These are phyloP conservation scores for Fragaria vesca DNA, from an alignment of 306 rosid species.

Conservation along the genomic window DNA sequence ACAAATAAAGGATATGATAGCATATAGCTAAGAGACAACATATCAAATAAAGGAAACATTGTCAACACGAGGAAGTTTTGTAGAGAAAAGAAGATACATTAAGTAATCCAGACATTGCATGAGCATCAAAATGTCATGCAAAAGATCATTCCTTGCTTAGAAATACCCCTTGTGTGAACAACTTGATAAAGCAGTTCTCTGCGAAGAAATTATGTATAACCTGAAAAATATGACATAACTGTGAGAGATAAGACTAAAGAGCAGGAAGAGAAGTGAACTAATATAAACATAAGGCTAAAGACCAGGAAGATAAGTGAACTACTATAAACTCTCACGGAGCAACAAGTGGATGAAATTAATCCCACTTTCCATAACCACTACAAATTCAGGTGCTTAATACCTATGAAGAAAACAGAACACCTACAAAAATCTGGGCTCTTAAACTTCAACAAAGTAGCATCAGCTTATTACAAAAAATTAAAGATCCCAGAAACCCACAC, in stretches of 20 bases:
- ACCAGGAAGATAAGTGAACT: background rate
- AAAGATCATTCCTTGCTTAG: slow-evolving; percentile 31
- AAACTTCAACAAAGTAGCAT: background rate
- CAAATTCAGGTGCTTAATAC: background rate
- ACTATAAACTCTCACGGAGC: background rate
- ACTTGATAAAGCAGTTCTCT: slow-evolving; percentile 34
- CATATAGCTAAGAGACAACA: too few species aligned
- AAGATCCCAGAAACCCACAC: background rate
- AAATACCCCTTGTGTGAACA: slow-evolving; percentile 28
- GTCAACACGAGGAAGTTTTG: background rate
- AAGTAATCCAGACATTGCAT: slow-evolving; percentile 57
- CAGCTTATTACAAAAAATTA: background rate
- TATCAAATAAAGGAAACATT: background rate
- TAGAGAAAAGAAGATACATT: slow-evolving; percentile 35
- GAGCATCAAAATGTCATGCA: slow-evolving; percentile 34
- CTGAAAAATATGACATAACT: slow-evolving; percentile 41
- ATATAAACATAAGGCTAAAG: slow-evolving; percentile 6
- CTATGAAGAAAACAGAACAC: background rate
- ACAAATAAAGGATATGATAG: too few species aligned
- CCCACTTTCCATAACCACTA: background rate
- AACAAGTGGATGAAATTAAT: background rate
- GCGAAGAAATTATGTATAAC: slow-evolving; percentile 33
- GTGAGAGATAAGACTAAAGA: slow-evolving; percentile 25
- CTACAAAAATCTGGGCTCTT: background rate
- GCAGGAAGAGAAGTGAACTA: background rate